Evolutionary conservation across 75 land plant species (phyloP).

Genomic region (Picea glauca): DNA sequence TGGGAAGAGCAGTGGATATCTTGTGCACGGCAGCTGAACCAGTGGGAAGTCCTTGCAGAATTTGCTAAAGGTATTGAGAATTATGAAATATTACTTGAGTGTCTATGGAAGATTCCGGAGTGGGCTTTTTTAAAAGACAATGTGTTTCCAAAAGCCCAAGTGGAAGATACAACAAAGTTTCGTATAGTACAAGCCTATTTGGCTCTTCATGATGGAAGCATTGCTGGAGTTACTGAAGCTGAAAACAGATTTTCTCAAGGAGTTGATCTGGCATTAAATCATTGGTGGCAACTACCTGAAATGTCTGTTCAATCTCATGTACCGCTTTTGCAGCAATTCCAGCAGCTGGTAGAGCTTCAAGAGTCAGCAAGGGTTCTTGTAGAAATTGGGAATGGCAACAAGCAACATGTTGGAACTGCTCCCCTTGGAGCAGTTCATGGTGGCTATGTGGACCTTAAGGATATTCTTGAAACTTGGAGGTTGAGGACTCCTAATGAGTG

Average conservation of each 20-base stretch:
- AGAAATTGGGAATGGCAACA: conserved; percentile 93
- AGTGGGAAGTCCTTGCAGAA: conserved; percentile 92
- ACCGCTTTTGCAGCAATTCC: conserved; percentile 98
- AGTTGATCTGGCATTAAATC: conserved; percentile 89
- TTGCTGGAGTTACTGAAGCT: conserved; percentile 81
- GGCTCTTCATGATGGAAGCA: conserved; percentile 73
- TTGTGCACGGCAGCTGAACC: conserved; percentile 90
- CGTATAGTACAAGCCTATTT: conserved; percentile 85
- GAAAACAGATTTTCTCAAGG: conserved; percentile 84
- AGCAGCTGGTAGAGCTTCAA: conserved; percentile 97
- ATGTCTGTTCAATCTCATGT: conserved; percentile 86
- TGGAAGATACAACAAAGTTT: conserved; percentile 91
- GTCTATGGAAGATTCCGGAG: conserved; percentile 88
- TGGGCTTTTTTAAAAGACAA: conserved; percentile 89
- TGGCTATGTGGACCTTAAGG: conserved; percentile 84
- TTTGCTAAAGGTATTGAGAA: conserved; percentile 93
- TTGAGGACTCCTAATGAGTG: conserved; percentile 97
- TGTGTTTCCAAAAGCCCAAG: conserved; percentile 92
- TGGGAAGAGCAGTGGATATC: conserved; percentile 99
- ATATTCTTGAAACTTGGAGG: conserved; percentile 98
- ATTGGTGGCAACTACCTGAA: conserved; percentile 99
- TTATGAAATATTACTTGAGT: conserved; percentile 85
- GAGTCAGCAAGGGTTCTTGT: conserved; percentile 85
- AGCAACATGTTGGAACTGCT: conserved; percentile 57
- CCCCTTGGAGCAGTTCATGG: conserved; percentile 58